These are phyloP conservation scores for Coprinellus micaceus DNA, from an alignment of 768 basidiomycete genomes.

Conservation along the genomic window DNA sequence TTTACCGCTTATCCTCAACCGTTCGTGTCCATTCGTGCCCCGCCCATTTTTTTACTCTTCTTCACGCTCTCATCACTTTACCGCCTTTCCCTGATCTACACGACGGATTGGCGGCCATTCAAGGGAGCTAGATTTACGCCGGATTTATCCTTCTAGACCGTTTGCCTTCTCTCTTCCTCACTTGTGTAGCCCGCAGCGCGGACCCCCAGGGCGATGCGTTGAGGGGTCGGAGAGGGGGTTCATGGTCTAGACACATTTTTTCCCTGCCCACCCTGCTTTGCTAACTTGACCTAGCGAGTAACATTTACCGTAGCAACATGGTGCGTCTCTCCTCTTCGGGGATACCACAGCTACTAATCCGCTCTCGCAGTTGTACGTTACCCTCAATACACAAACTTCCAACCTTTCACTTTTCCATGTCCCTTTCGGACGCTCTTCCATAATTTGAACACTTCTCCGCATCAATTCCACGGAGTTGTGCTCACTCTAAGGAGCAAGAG, in stretches of 20 bases:
- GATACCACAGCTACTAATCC: too few species aligned
- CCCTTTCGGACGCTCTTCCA: constrained; percentile 43
- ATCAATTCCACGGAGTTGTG: constrained; percentile 57
- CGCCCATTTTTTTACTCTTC: constrained; percentile 1
- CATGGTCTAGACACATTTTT: not conserved
- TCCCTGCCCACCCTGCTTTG: too few species aligned
- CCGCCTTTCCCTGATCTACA: constrained; percentile 52
- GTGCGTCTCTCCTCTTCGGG: too few species aligned
- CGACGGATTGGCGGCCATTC: constrained; percentile 80
- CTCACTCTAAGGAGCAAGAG: constrained; percentile 85
- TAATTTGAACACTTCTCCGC: constrained; percentile 83
- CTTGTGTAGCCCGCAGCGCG: not conserved
- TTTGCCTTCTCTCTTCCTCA: too few species aligned
- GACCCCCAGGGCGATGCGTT: not conserved
- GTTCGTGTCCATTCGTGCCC: constrained; percentile 1
- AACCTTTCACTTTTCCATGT: not conserved
- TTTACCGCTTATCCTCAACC: constrained; percentile 4
- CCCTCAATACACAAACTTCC: not conserved
- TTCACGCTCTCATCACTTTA: constrained; percentile 78
- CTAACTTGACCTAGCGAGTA: too few species aligned
- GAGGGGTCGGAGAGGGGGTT: not conserved
- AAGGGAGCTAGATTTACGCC: constrained; percentile 63
- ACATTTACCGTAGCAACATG: too few species aligned
- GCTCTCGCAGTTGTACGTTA: not conserved
- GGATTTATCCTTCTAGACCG: constrained; percentile 17